phyloP scores from a whole-genome alignment of 1,139 yeast species.

The Suhomyces wounanorum region DNA sequence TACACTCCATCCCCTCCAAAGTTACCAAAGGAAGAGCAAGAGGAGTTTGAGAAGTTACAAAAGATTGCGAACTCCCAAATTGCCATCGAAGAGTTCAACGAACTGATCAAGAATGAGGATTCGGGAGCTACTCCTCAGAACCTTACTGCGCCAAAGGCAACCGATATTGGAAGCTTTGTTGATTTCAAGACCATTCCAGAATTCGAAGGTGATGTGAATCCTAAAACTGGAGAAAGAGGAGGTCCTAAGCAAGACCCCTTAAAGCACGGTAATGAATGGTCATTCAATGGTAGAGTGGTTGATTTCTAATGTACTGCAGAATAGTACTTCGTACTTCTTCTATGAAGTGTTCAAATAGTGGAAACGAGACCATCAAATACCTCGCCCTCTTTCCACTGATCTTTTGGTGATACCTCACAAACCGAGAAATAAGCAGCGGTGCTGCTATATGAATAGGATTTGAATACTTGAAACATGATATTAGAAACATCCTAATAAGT shows the following conservation, averaged over 20 bases:
- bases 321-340: background rate
- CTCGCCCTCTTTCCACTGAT: no score
- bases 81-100: constrained; percentile 76
- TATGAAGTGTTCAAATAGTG: no score
- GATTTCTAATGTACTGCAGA: constrained; percentile 58
- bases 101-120: constrained; percentile 31
- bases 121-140: background rate
- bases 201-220: constrained; percentile 93
- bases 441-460: no score
- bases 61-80: constrained; percentile 78
- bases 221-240: constrained; percentile 90
- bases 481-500: no score
- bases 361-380: no score
- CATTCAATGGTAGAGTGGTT: constrained; percentile 93
- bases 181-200: constrained; percentile 83
- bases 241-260: constrained; percentile 99
- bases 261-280: constrained; percentile 82
- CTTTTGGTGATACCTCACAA: no score
- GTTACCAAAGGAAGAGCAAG: constrained; percentile 83
- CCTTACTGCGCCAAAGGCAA: constrained; percentile 14
- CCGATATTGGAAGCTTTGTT: constrained; percentile 66
- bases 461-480: no score
- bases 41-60: constrained; percentile 86
- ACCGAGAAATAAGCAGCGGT: no score
- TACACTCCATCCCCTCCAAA: constrained; percentile 76